Evolutionary conservation across 352 stramenopile species (phyloP), one percentile per base, ranked within the genome.

Genomic region (Globisporangium ultimum): DNA sequence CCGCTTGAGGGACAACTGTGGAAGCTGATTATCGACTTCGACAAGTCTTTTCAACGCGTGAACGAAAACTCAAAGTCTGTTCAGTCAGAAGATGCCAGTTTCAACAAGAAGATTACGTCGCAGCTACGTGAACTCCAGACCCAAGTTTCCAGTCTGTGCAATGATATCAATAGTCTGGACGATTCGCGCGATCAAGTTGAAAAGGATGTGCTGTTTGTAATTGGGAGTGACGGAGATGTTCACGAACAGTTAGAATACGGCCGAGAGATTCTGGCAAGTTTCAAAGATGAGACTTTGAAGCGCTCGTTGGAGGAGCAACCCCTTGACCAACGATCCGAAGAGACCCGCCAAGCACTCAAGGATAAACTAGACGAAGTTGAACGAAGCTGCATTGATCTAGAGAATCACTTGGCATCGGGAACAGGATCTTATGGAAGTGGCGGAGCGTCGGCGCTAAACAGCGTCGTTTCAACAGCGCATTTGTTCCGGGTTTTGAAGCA

Each of bases 201-300:
- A 38, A 88, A 90, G 48, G 73, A 87, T 40, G 77, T 87, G 3
- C 63, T 90, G 45, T 90, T 86, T 55, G 76, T 90, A n/a, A 88
- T 90, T 56, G 80, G 80, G 55, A 88, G 76, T 59, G 78, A 90
- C 49, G 77, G 78, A 20, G 76, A 90, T 52, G 75, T 90, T n/a
- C 80, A 90, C 54, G 78, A 90, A 36, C 80, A 90, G 53, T 63
- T 90, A 2, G 80, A 88, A 41, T 90, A 88, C 63, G 67, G 72
- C 7, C 77, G 77, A 15, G 80, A 90, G 40, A 87, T 88, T 58
- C 58, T 90, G n/a, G 62, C 66, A 6, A 88, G 80, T 38, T 88
- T 88, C 40, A 78, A 84, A 57, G 76, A 90, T 22, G 77, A 89
- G 48, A 68, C 57, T 36, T 53, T 88, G 0, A 88, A 87, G 61